Evolutionary conservation across 352 stramenopile genomes (phyloP).

Genomic region (Pythium phragmitis): DNA sequence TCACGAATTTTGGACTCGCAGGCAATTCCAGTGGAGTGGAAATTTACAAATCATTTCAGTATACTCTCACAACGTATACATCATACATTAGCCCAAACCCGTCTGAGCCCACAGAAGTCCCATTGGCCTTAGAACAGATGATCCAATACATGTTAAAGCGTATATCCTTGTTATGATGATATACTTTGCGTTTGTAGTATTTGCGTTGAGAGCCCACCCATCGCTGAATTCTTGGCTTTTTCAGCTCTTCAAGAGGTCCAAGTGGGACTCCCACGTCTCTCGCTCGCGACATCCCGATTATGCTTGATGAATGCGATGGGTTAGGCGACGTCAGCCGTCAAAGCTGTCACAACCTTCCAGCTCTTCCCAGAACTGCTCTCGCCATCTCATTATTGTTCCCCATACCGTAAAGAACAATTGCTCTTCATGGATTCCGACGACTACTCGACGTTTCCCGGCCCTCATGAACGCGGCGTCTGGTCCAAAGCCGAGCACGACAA

Average conservation of each 20-base stretch:
- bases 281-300: constrained; percentile 10
- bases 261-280: not conserved
- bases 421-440: constrained; percentile 11
- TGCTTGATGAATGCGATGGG: not conserved
- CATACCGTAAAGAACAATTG: constrained; percentile 7
- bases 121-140: too few relatives aligned
- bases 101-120: not conserved
- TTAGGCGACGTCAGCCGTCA: constrained; percentile 7
- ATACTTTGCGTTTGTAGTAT: too few relatives aligned
- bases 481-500: constrained; percentile 28
- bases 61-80: not conserved
- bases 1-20: constrained; percentile 8
- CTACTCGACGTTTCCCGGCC: not conserved
- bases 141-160: too few relatives aligned
- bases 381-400: not conserved
- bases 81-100: not conserved
- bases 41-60: not conserved
- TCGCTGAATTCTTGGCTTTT: too few relatives aligned
- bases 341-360: constrained; percentile 6
- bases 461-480: constrained; percentile 24
- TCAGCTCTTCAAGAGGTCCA: too few relatives aligned
- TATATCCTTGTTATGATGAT: too few relatives aligned
- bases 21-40: not conserved
- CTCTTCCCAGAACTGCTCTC: not conserved
- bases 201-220: too few relatives aligned